Evolutionary conservation across 257 asterid genomes (phyloP), one percentile per base, ranked within the genome.

Genomic region (Rubia yunnanensis): DNA sequence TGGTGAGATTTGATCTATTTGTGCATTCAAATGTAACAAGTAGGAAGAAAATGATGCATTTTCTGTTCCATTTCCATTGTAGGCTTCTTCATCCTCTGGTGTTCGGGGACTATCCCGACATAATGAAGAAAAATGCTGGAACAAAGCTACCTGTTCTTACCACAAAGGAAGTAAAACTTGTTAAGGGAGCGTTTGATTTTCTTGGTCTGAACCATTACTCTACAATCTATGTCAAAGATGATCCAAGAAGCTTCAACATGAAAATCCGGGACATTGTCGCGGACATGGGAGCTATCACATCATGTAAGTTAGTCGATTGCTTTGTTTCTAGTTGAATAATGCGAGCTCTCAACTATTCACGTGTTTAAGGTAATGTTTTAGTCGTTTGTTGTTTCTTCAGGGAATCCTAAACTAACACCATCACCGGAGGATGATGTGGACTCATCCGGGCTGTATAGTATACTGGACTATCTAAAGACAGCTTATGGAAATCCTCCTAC

Each of bases 101-200:
- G 1, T 77, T 65, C 67, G 94, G 86, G 49, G 84, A 80, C 50
- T 41, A 41, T 74, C 92, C 87, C 15, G 85, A 76, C 20, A 32
- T 59, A 67, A 20, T 85, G 34, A 85, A 72, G 74, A 73, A 76
- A 41, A 72, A 70, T 14, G 92, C 73, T 4, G 70, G 74, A 59
- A 18, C 69, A 59, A 80, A 85, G 68, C 63, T 85, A 39, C 92
- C 92, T 15, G 73, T 72, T 61, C 77, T 85, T 69, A 83, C 84
- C 52, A 48, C 71, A 64, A 39, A 63, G 3, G 87, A 85, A 64
- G 69, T 74, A 5, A 70, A 77, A 15, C 64, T 60, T 23, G 64
- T 60, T 31, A 32, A 68, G 66, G 72, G 60, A 6, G 10, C 27
- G 18, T 63, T 58, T 18, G 50, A 41, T 28, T 60, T 38, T 5